Conservation (phyloP, 768 basidiomycete species). For the Russula earlei region DNA sequence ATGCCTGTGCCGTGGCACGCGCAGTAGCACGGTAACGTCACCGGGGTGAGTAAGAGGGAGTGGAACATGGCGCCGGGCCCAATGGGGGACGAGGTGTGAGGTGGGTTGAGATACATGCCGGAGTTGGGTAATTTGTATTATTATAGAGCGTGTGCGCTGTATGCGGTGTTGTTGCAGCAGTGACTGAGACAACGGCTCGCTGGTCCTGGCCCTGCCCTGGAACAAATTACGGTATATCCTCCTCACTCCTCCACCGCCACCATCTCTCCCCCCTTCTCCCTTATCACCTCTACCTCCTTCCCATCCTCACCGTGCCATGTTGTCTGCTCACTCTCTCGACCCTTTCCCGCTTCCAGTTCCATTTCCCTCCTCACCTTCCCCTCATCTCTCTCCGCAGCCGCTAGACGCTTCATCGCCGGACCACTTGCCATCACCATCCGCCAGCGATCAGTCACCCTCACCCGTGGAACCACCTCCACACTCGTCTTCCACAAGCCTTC, state of each 20-base stretch:
- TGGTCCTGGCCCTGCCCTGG: too few relatives aligned
- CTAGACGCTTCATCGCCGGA: slow-evolving; percentile 19
- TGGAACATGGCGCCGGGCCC: too few relatives aligned
- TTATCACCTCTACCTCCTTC: slow-evolving; percentile 5
- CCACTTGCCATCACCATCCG: not conserved
- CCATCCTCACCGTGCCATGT: not conserved
- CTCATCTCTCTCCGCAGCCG: slow-evolving; percentile 18
- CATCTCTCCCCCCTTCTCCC: not conserved
- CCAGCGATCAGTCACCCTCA: not conserved
- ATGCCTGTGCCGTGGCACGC: too few relatives aligned
- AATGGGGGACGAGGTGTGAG: too few relatives aligned
- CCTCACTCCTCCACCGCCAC: too few relatives aligned
- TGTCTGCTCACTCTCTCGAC: not conserved
- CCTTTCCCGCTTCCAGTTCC: slow-evolving; percentile 27
- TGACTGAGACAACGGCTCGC: too few relatives aligned
- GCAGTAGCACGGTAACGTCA: too few relatives aligned
- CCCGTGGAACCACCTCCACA: not conserved
- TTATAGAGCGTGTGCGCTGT: too few relatives aligned
- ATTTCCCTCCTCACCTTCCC: slow-evolving; percentile 30
- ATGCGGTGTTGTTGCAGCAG: too few relatives aligned
- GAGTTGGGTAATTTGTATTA: too few relatives aligned
- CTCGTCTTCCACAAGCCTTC: slow-evolving; percentile 3
- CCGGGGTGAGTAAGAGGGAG: too few relatives aligned
- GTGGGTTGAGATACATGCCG: too few relatives aligned
- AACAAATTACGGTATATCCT: not conserved